A percentile compares a stretch with the other conserved stretches of the same genome.
Evolutionary conservation across 129 eudicot genomes (phyloP).

Genomic region (Flaveria sonorensis): DNA sequence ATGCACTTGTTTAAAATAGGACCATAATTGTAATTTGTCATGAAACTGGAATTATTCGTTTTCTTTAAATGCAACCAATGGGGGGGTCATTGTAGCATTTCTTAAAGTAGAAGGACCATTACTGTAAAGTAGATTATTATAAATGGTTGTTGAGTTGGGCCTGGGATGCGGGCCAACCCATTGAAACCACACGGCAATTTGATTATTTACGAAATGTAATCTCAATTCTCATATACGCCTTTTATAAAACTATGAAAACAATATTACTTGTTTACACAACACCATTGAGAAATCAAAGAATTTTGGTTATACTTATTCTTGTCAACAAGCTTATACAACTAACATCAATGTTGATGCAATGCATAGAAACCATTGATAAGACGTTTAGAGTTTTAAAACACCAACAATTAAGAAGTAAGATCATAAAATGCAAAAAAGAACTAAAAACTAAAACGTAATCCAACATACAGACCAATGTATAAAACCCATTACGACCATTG

Average conservation of each 20-base stretch:
- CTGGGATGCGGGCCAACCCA: neutral
- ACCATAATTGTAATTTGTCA: neutral
- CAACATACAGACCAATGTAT: too few species aligned
- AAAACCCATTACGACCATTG: too few species aligned
- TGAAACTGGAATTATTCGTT: neutral
- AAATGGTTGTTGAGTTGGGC: neutral
- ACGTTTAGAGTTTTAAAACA: neutral
- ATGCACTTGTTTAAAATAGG: neutral
- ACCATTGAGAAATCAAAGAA: neutral
- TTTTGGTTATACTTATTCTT: neutral
- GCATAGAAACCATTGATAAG: neutral
- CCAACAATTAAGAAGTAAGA: neutral
- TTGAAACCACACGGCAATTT: too few species aligned
- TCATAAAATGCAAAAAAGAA: too few species aligned
- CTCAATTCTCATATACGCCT: too few species aligned
- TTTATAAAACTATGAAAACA: neutral
- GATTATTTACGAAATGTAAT: too few species aligned
- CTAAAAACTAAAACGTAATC: too few species aligned
- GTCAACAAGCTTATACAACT: too few species aligned
- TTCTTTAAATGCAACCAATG: neutral
- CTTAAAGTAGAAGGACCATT: neutral
- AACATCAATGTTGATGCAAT: neutral
- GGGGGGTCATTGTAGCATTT: conserved; percentile 15
- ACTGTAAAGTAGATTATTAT: neutral
- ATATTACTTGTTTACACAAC: neutral